Base-by-base conservation (phyloP, 306 rosid species). In the Ormosia semicastrata region DNA sequence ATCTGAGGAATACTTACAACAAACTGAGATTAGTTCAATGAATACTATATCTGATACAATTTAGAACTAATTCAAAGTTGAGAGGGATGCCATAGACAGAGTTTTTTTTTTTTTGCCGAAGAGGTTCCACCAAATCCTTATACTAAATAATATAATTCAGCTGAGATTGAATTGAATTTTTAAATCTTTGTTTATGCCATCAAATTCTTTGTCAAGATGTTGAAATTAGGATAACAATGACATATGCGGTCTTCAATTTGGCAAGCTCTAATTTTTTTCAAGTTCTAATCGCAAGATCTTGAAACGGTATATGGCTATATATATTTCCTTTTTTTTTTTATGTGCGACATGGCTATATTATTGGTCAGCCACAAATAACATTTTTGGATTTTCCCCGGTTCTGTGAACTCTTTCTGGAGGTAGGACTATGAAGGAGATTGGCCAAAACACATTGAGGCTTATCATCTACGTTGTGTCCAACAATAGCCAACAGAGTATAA, bases 1-100 rank as follows among this genome's bases (percentile, higher is more conserved):
- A 56, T 65, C 90, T 89, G 67, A 63, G 43, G 54, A 77, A 71
- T n/a, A 52, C 65, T 50, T 4, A 49, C 6, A 34, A 53, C 5
- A 40, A 75, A 40, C 39, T 40, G 34, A 33, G 46, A 8, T 24
- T 39, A 63, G 62, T 47, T 15, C 6, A 33, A n/a, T 77, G 33
- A 67, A 9, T 41, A 56, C 66, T 9, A 12, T 59, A 24, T 24
- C 24, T 24, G 24, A 24, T 24, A 24, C 24, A 24, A 24, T 24
- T 24, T 24, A 24, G 24, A 24, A 24, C 40, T 40, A 24, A 24
- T 24, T 24, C 24, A 80, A 36, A 56, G 54, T 18, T 24, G 14
- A 71, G 12, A 34, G 50, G 6, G 80, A 44, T 17, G 33, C 30
- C 0, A 2, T 18, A 49, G 81, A 30, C 10, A 8, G 4, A 33